phyloP scores from a whole-genome alignment of 2,329 filamentous ascomycete species.

The Clonostachys byssicola region DNA sequence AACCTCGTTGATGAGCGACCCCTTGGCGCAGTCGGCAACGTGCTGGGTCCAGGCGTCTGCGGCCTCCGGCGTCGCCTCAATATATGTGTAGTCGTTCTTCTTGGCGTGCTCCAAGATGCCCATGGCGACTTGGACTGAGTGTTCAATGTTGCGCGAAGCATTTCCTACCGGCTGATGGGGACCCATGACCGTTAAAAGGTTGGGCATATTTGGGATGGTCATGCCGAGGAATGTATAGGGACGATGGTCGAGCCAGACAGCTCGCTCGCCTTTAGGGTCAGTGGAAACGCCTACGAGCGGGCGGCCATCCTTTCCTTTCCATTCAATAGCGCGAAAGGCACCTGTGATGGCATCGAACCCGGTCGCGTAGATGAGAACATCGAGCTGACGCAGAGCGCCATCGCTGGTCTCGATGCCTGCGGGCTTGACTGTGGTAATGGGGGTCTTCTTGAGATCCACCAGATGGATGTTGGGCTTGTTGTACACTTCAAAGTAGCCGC shows the following conservation, averaged over 20 bases:
- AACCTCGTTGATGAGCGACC: conserved; percentile 24
- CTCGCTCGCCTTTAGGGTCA: no score
- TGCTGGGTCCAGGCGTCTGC: conserved; percentile 19
- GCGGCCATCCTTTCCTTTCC: conserved; percentile 21
- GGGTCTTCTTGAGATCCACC: conserved; percentile 35
- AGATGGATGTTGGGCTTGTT: conserved; percentile 39
- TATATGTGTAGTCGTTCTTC: no score
- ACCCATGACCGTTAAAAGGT: no score
- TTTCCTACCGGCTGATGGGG: no score
- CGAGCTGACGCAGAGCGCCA: conserved; percentile 18
- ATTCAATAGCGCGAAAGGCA: conserved; percentile 28
- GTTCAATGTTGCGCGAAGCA: no score
- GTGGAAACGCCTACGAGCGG: conserved; percentile 15
- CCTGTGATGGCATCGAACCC: conserved; percentile 38
- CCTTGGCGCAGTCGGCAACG: conserved; percentile 36
- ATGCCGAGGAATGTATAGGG: no score
- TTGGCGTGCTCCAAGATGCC: no score
- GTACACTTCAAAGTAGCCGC: conserved; percentile 43
- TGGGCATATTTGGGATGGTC: no score
- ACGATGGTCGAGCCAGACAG: no score
- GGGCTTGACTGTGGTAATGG: conserved; percentile 31
- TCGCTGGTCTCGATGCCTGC: conserved; percentile 31
- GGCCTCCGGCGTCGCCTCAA: no score
- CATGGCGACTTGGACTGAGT: no score
- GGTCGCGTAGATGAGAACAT: conserved; percentile 25